phyloP scores from a whole-genome alignment of 805 yeast species.

The Spencermartinsiella europaea region DNA sequence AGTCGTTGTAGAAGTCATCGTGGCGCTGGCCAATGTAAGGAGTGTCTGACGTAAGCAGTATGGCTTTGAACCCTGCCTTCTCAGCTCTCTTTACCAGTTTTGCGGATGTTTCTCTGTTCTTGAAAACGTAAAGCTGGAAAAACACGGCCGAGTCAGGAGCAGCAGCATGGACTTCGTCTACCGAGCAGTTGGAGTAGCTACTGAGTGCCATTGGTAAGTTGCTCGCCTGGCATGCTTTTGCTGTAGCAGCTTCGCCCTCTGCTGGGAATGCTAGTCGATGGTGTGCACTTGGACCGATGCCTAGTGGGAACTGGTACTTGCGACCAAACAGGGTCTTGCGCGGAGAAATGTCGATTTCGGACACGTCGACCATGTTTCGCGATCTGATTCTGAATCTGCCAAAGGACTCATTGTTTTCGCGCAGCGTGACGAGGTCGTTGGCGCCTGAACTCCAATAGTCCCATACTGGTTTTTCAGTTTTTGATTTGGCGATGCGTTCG shows the following conservation, averaged over 20 bases:
- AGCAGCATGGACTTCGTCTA: slow-evolving; percentile 24
- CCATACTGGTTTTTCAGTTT: slow-evolving; percentile 14
- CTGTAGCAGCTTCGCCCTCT: slow-evolving; percentile 31
- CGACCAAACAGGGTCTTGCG: slow-evolving; percentile 24
- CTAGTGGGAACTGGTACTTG: slow-evolving; percentile 27
- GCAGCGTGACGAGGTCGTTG: slow-evolving; percentile 26
- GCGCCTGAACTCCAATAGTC: slow-evolving; percentile 31
- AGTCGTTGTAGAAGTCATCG: slow-evolving; percentile 35
- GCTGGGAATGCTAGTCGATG: slow-evolving; percentile 27
- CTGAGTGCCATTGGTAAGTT: slow-evolving; percentile 29
- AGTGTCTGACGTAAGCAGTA: slow-evolving; percentile 54
- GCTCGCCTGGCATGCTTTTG: slow-evolving; percentile 26
- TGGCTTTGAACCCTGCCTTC: slow-evolving; percentile 35
- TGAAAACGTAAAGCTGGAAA: slow-evolving; percentile 29
- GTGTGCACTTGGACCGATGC: slow-evolving; percentile 33
- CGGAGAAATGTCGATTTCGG: slow-evolving; percentile 23
- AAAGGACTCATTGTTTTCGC: slow-evolving; percentile 26
- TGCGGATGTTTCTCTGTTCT: slow-evolving; percentile 25
- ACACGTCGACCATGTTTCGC: slow-evolving; percentile 27
- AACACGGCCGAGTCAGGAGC: slow-evolving; percentile 24
- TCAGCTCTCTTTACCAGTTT: slow-evolving; percentile 25
- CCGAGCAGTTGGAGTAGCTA: slow-evolving; percentile 25
- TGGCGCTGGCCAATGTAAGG: slow-evolving; percentile 51
- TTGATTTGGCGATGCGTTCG: slow-evolving; percentile 15
- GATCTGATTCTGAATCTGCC: slow-evolving; percentile 26